Base-by-base conservation (phyloP, 495 filamentous ascomycete species). In the Daldinia loculata region DNA sequence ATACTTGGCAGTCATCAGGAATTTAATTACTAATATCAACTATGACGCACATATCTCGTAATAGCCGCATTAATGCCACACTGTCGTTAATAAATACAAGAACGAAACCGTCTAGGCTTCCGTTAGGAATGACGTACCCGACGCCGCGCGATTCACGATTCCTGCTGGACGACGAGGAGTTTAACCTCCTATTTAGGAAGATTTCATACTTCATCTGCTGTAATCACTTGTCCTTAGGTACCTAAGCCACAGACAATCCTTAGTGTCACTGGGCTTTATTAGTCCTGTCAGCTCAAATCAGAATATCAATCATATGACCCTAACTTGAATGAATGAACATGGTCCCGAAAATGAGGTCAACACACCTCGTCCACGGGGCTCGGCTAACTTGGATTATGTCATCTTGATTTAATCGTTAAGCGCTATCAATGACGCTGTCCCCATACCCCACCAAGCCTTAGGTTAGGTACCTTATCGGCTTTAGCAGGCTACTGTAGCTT, bases 401-500 rank as follows among this genome's bases (percentile, higher is more conserved):
- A 69, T 69, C 24, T 9, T 63, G 14, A 60, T 60, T 48, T 26
- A 55, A 63, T 69, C 61, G 48, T 56, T 55, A 36, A 56, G 57
- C 57, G 65, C 57, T 61, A 67, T 67, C 64, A 67, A 55, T 61
- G 32, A 57, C 32, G 55, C 38, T 60, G 11, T 24, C 43, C 11
- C 19, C 9, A 22, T 48, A 48, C 43, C 43, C 17, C 19, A 11
- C 43, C 17, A 48, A 48, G 43, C 32, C 32, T 34, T n/a, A n/a
- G n/a, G n/a, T n/a, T n/a, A n/a, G n/a, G n/a, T n/a, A 4, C 32
- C 53, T 45, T 45, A 45, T 45, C 41, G 17, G 41, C 29, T 9
- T 32, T 9, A 32, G 29, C 0, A 32, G 7, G 7, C 41, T 36
- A 36, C 22, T 29, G 38, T 43, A 56, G 52, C 26, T 26, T 29